Base-by-base conservation (phyloP, 352 stramenopile genomes). In the Phytopythium aichiense region DNA sequence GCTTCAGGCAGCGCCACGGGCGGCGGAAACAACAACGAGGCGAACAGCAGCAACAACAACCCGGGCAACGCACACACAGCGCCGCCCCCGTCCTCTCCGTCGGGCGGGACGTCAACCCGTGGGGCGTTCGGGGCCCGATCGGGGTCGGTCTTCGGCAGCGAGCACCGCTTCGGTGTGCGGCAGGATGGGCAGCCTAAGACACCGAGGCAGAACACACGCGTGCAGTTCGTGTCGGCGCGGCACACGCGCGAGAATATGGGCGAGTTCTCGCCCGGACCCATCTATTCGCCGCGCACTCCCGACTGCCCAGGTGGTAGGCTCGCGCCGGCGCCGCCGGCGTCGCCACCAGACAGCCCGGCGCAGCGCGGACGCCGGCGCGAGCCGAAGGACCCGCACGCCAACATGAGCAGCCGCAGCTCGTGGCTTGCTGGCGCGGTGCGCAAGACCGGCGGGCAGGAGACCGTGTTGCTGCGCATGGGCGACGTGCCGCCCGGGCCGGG, bases 231-330 rank as follows among this genome's bases (percentile, higher is more conserved):
- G 40, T 92, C 85, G 22, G 60, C 78, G 7, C 81, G 81, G 31
- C 85, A 94, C 65, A 88, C 74, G 16, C 83, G 85, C 28, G 85
- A 94, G 54, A 94, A 94, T 58, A 92, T 94, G 83, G 85, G 79
- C 60, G 85, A 92, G 73, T 94, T 92, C 63, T 94, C 85, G 11
- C 85, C 85, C 37, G 85, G 85, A 2, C 85, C 85, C 25, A 94
- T 94, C 66, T 94, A 94, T 68, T 66, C 72, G 22, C 81, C 83
- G 43, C 84, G 81, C 58, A 89, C 90, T 18, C 85, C 85, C 2
- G 74, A 89, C n/a, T 82, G 69, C 15, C 70, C 83, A 12, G 85
- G 85, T 18, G 85, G 83, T 0, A 68, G 83, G 20, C 62, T 94
- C 3, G 85, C 81, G 4, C 83, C 85, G 7, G 87, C 83, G 0